phyloP scores from a whole-genome alignment of 2,329 filamentous ascomycete species.

The Xylariaceae sp. region DNA sequence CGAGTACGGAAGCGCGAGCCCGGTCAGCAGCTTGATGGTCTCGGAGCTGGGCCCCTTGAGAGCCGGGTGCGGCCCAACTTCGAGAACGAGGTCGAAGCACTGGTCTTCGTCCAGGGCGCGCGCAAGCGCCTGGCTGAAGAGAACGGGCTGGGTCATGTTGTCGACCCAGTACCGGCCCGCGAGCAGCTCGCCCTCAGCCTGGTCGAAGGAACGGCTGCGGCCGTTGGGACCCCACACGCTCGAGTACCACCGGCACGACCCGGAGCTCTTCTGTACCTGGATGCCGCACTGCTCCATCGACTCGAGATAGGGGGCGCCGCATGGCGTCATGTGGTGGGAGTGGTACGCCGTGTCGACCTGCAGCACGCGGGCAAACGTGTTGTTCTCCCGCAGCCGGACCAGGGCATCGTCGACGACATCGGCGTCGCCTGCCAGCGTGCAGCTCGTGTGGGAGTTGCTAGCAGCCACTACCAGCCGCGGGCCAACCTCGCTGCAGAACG shows the following conservation, averaged over 20 bases:
- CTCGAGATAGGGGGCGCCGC: conserved; percentile 9
- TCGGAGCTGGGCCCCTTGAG: conserved; percentile 32
- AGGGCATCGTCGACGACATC: conserved; percentile 20
- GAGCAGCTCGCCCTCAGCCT: conserved; percentile 10
- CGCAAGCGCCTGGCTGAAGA: conserved; percentile 34
- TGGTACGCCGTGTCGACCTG: conserved; percentile 34
- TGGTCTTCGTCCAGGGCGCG: conserved; percentile 15
- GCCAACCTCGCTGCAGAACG: conserved; percentile 12
- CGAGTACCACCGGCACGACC: conserved; percentile 17
- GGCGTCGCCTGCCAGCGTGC: conserved; percentile 29
- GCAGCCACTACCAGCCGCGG: conserved; percentile 23
- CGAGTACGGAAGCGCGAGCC: conserved; percentile 20
- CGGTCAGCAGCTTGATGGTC: conserved; percentile 21
- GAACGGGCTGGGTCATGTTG: conserved; percentile 37
- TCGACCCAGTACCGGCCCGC: conserved; percentile 32
- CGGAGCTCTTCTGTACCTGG: conserved; percentile 15
- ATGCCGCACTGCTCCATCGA: conserved; percentile 19
- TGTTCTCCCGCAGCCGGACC: conserved; percentile 13
- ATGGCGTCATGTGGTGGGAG: conserved; percentile 29
- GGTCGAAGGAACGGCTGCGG: conserved; percentile 1
- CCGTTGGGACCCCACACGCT: conserved; percentile 13
- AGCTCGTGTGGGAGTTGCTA: conserved; percentile 27
- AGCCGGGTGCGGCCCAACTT: conserved; percentile 38
- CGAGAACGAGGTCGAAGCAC: conserved; percentile 30
- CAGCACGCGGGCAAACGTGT: conserved; percentile 23